Conservation (phyloP, 768 basidiomycete genomes). For the Lentinus brumalis region DNA sequence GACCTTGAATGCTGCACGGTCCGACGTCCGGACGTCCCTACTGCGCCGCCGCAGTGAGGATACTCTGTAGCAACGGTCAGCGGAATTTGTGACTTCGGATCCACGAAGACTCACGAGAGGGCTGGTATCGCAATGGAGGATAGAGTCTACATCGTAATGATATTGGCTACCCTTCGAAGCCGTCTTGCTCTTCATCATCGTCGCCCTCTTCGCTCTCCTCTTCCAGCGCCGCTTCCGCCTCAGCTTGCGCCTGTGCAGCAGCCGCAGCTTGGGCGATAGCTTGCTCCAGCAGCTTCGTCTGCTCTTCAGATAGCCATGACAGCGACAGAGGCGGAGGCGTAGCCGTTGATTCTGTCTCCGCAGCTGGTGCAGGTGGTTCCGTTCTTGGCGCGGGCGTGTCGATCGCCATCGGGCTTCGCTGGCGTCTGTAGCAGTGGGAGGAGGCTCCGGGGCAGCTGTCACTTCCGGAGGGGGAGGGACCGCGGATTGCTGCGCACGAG, state of each 20-base stretch:
- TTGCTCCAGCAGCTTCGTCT: conserved; percentile 66
- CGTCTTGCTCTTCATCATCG: conserved; percentile 40
- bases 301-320: conserved; percentile 75
- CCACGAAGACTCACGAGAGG: too few relatives aligned
- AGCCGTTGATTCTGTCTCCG: conserved; percentile 11
- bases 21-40: too few relatives aligned
- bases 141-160: too few relatives aligned
- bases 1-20: too few relatives aligned
- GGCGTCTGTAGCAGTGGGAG: conserved; percentile 12
- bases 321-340: conserved; percentile 51
- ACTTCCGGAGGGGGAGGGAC: conserved; percentile 14
- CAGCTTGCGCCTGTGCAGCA: conserved; percentile 76
- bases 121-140: too few relatives aligned
- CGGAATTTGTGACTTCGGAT: too few relatives aligned
- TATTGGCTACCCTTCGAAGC: background rate
- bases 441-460: background rate
- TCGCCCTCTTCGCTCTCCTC: conserved; percentile 60
- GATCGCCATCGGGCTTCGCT: conserved; percentile 8
- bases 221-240: conserved; percentile 75
- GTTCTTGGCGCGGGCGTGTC: background rate
- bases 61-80: too few relatives aligned
- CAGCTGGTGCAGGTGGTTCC: conserved; percentile 8
- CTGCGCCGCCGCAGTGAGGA: too few relatives aligned
- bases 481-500: conserved; percentile 61
- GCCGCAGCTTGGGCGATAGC: conserved; percentile 76